Base-by-base conservation (phyloP, 306 rosid species). In the Leucaena leucocephala region DNA sequence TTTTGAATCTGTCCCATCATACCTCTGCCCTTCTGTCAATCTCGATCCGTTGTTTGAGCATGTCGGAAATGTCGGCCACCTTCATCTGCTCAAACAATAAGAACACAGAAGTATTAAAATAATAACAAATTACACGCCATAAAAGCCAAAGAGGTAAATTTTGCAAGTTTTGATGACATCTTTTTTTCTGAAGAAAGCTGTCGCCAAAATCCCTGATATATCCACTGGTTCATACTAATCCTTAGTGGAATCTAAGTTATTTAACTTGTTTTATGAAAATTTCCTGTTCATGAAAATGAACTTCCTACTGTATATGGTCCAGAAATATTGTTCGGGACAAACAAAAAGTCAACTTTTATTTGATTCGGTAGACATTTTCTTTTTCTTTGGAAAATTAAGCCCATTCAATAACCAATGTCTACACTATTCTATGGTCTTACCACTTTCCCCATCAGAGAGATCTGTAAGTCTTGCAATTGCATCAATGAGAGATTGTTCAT, bases 401-500 rank as follows among this genome's bases (percentile, higher is more conserved):
- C 48, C 44, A 50, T 39, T 67, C 16, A 74, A 64, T 42, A 69
- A 42, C 68, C 58, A 52, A 70, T 7, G 33, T 42, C 70, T 12
- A 42, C 10, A 42, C 22, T 48, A 58, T 33, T 71, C 58, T 48
- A 15, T 8, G 59, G 40, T 27, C 14, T 69, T 94, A 94, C 98
- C 97, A 57, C 92, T 92, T 82, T 93, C 97, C 4, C 88, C 97
- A 50, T 92, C 98, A 76, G 97, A 92, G 73, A 92, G 87, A 54
- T 90, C 94, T 15, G 89, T 81, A 22, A 94, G 89, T 84, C 83
- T 94, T 54, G 89, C 82, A 69, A 94, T 87, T 76, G 98, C 98
- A 74, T 94, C 94, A 1, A 94, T 78, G 59, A 94, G 97, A 55
- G 98, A 85, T 86, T 90, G 94, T 75, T 94, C 98, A 58, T 94